A percentile compares a stretch with the other conserved stretches of the same genome.
Evolutionary conservation across 345 rosid species (phyloP).

Genomic region (Corymbia maculata): DNA sequence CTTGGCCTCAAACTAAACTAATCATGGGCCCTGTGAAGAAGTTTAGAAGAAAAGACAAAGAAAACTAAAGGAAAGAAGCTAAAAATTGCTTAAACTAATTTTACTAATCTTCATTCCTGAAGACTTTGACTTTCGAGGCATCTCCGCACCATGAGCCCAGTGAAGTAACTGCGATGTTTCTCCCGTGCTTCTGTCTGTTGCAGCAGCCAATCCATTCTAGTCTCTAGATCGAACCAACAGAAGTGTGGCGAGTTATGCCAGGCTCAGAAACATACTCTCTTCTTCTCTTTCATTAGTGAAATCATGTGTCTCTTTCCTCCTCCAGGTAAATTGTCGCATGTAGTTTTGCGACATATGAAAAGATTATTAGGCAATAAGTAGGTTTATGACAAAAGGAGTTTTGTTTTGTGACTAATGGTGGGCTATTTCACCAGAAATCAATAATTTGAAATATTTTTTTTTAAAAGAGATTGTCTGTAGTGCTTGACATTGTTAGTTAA

Average conservation of each 20-base stretch:
- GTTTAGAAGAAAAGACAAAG: background rate
- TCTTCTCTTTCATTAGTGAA: background rate
- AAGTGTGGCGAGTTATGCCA: background rate
- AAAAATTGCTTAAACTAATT: background rate
- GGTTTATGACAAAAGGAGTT: background rate
- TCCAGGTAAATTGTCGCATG: background rate
- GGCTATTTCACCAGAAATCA: background rate
- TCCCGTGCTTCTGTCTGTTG: background rate
- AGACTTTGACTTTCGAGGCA: background rate
- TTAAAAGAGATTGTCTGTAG: background rate
- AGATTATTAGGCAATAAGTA: background rate
- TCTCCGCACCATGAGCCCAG: background rate
- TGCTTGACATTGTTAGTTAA: background rate
- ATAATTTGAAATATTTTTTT: background rate
- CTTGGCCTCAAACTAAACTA: background rate
- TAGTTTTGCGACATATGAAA: no score
- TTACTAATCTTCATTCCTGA: background rate
- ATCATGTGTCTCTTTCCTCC: background rate
- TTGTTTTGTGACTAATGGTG: background rate
- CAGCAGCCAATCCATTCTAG: background rate
- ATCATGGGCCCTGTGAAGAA: background rate
- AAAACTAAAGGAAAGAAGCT: background rate
- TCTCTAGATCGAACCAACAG: background rate
- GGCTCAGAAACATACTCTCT: background rate
- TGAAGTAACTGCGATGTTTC: background rate